A percentile compares a stretch with the other conserved stretches of the same genome.
Conservation (phyloP, 75 land plant species). For the Azolla pinnata region DNA sequence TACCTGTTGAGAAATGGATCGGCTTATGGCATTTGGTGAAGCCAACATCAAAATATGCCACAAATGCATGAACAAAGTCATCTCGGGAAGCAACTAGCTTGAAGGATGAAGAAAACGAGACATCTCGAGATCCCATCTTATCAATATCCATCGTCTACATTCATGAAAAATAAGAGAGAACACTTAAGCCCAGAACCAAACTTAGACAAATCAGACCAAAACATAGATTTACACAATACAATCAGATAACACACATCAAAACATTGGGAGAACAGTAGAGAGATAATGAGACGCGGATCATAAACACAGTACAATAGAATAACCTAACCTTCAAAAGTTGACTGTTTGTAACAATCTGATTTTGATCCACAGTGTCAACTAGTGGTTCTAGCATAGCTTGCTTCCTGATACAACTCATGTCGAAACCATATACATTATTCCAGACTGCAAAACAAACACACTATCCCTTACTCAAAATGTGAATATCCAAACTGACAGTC, state of each 20-base stretch:
- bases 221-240: too few relatives aligned
- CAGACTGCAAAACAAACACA: conserved; percentile 63
- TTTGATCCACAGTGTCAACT: conserved; percentile 86
- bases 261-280: too few relatives aligned
- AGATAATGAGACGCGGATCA: neutral
- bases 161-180: too few relatives aligned
- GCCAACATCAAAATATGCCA: conserved; percentile 93
- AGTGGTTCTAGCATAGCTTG: conserved; percentile 94
- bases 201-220: too few relatives aligned
- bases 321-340: conserved; percentile 78
- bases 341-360: conserved; percentile 87
- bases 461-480: too few relatives aligned
- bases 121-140: conserved; percentile 90
- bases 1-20: conserved; percentile 93
- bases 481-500: too few relatives aligned
- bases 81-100: conserved; percentile 82
- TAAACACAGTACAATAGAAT: neutral
- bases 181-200: too few relatives aligned
- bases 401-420: conserved; percentile 96
- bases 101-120: conserved; percentile 87
- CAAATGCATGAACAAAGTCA: conserved; percentile 94
- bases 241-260: neutral
- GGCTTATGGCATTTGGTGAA: conserved; percentile 94
- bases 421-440: conserved; percentile 91
- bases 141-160: conserved; percentile 94